Base-by-base conservation (phyloP, 306 rosid genomes). In the Gastrolobium villosum region DNA sequence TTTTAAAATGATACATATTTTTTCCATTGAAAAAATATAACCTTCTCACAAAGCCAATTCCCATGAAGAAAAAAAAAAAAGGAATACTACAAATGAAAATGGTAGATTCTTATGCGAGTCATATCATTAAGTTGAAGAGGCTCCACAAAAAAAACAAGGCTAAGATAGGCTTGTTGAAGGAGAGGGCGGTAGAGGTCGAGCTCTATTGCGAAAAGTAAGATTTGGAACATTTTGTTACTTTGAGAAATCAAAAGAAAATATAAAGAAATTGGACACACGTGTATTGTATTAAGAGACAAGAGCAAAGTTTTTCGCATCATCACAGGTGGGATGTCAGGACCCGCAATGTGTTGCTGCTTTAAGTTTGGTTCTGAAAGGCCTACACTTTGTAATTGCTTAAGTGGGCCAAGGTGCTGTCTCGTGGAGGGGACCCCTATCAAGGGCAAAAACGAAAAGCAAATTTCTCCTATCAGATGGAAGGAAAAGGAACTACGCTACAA, bases 241-340 rank as follows among this genome's bases (percentile, higher is more conserved):
- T 26, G 55, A 57, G 30, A 59, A 56, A 49, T 8, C 9, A 72
- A 74, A 78, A 66, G 34, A 72, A 32, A 66, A 40, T 9, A 81
- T 31, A 20, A 44, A 44, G 57, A 81, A 31, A 68, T 20, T 43
- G 52, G 53, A 7, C 46, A 79, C 91, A 87, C 89, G 91, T 83
- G 88, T 72, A 72, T 4, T 43, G 70, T 52, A 65, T 8, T 60
- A 72, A 72, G 72, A 39, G 76, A 79, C 39, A 55, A 14, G 70
- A 45, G 70, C 59, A 56, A 78, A 85, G 79, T 64, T 49, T 63
- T 55, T 83, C 72, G 63, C 81, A 79, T 65, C 79, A 79, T 54
- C 73, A 79, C 87, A 79, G 82, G 84, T 84, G 74, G 34, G 75
- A 50, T 77, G 81, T 82, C 87, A 82, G 89, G 86, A 70, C 82